A percentile compares a stretch with the other conserved stretches of the same genome.
phyloP scores from a whole-genome alignment of 768 basidiomycete genomes.

The Boletus subparvulus region DNA sequence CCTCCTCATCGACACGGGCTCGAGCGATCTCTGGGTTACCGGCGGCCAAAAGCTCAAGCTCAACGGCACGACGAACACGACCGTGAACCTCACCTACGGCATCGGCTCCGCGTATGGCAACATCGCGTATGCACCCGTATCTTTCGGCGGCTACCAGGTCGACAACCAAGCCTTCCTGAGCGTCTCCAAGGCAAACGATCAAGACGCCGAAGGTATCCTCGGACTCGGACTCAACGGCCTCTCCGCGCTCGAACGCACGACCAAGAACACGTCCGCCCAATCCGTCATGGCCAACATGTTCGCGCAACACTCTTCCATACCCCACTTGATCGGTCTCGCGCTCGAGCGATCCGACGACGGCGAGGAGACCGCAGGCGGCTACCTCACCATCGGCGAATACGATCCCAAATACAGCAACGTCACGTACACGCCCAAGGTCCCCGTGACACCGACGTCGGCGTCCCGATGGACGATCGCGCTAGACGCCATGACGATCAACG shows the following conservation, averaged over 20 bases:
- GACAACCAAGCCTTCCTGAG: slow-evolving; percentile 29
- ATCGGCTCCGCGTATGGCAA: slow-evolving; percentile 38
- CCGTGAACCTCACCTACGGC: slow-evolving; percentile 37
- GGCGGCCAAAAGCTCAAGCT: slow-evolving; percentile 24
- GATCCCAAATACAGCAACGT: slow-evolving; percentile 35
- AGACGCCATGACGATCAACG: slow-evolving; percentile 38
- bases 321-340: slow-evolving; percentile 44
- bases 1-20: slow-evolving; percentile 29
- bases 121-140: slow-evolving; percentile 36
- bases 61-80: slow-evolving; percentile 31
- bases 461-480: slow-evolving; percentile 45
- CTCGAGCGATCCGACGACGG: slow-evolving; percentile 42
- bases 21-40: slow-evolving; percentile 32
- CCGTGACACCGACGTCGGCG: slow-evolving; percentile 35
- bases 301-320: slow-evolving; percentile 31
- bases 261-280: slow-evolving; percentile 11
- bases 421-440: slow-evolving; percentile 29
- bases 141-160: slow-evolving; percentile 35
- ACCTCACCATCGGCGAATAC: slow-evolving; percentile 44
- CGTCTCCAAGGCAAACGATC: slow-evolving; percentile 16
- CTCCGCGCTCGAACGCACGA: slow-evolving; percentile 21
- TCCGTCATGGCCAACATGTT: slow-evolving; percentile 44
- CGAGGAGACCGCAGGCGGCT: slow-evolving; percentile 41
- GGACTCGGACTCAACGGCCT: slow-evolving; percentile 29
- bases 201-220: slow-evolving; percentile 23